phyloP scores from a whole-genome alignment of 148 eudicot species.

The Fagopyrum homotropicum region DNA sequence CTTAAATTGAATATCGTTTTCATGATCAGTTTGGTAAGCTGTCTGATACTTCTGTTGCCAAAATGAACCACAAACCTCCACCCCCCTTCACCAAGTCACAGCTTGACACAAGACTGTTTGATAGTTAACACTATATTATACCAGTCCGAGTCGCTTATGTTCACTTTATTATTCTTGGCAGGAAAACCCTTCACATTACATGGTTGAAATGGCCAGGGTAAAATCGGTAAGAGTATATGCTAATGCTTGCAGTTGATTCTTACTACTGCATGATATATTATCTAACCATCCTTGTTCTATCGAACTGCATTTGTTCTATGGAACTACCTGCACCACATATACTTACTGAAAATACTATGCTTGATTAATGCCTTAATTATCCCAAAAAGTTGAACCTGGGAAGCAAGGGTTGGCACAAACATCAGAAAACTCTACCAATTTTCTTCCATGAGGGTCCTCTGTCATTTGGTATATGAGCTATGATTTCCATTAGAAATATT shows the following conservation, averaged over 20 bases:
- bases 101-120: neutral
- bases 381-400: neutral
- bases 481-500: neutral
- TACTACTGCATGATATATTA: neutral
- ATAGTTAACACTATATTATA: neutral
- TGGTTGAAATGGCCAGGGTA: slow-evolving; percentile 74
- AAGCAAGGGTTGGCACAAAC: neutral
- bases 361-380: neutral
- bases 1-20: neutral
- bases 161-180: slow-evolving; percentile 23
- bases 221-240: slow-evolving; percentile 44
- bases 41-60: neutral
- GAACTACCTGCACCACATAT: neutral
- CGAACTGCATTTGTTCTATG: neutral
- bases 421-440: neutral
- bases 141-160: slow-evolving; percentile 11
- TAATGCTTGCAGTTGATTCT: slow-evolving; percentile 12
- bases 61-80: neutral
- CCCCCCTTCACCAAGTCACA: neutral
- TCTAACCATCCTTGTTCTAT: neutral
- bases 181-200: slow-evolving; percentile 75
- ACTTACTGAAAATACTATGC: neutral
- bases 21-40: neutral
- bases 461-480: neutral
- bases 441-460: neutral